Conservation (phyloP, 768 basidiomycete genomes). For the Symmetrospora coprosmae region DNA sequence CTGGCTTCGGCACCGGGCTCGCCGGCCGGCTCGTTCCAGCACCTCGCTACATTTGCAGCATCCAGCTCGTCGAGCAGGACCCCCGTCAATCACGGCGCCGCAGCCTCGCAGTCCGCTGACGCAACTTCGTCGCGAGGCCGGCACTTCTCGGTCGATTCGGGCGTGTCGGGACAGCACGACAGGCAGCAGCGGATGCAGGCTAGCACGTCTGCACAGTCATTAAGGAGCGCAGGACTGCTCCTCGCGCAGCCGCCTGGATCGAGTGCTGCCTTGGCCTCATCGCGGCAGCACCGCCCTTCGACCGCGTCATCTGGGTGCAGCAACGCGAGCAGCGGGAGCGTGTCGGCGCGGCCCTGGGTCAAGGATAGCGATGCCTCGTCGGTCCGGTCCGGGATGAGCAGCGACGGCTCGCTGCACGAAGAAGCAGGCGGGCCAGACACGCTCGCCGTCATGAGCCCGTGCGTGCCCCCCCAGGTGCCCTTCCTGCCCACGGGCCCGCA, state of each 20-base stretch:
- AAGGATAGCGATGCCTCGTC: neutral
- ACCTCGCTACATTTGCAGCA: neutral
- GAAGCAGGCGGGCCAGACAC: neutral
- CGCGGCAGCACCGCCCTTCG: too few relatives aligned
- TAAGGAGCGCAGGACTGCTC: too few relatives aligned
- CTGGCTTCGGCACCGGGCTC: neutral
- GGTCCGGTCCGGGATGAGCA: neutral
- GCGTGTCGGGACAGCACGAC: too few relatives aligned
- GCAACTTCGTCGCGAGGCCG: neutral
- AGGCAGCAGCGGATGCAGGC: too few relatives aligned
- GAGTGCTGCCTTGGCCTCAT: too few relatives aligned
- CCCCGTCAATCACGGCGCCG: neutral
- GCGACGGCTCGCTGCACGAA: neutral
- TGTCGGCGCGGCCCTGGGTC: constrained; percentile 6
- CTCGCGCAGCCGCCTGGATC: too few relatives aligned
- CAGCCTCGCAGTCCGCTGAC: too few relatives aligned
- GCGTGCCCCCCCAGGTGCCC: constrained; percentile 3
- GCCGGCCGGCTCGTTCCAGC: neutral
- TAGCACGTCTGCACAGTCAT: too few relatives aligned
- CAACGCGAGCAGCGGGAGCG: neutral
- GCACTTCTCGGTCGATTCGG: neutral
- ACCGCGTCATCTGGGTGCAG: neutral
- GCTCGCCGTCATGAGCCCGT: constrained; percentile 7
- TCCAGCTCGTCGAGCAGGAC: neutral
- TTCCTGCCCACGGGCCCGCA: constrained; percentile 4